phyloP scores from a whole-genome alignment of 1,284 basidiomycete genomes.

The Cystobasidium sp. region DNA sequence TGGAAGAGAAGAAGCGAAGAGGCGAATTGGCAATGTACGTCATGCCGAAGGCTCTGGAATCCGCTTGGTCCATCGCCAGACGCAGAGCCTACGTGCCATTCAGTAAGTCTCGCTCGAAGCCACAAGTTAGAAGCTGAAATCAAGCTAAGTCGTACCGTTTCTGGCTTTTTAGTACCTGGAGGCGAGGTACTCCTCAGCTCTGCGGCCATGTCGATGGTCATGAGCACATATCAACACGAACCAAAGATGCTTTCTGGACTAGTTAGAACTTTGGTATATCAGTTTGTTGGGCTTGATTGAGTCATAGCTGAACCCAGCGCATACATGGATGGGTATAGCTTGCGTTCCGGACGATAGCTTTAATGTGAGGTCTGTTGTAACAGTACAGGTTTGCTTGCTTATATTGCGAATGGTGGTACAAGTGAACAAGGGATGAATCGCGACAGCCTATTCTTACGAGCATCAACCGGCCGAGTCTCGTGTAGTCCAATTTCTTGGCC shows the following conservation, averaged over 20 bases:
- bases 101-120: conserved; percentile 15
- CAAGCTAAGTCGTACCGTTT: too few relatives aligned
- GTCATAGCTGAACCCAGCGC: background rate
- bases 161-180: conserved; percentile 15
- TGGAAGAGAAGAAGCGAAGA: conserved; percentile 81
- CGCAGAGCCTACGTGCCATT: conserved; percentile 40
- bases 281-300: conserved; percentile 73
- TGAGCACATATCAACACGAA: conserved; percentile 81
- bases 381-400: too few relatives aligned
- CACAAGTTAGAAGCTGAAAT: background rate
- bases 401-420: too few relatives aligned
- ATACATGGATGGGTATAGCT: background rate
- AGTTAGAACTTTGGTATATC: conserved; percentile 84
- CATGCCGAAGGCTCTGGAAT: conserved; percentile 86
- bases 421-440: too few relatives aligned
- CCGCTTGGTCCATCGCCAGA: conserved; percentile 75
- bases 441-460: too few relatives aligned
- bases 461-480: too few relatives aligned
- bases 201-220: conserved; percentile 83
- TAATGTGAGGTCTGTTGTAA: background rate
- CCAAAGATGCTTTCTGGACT: conserved; percentile 86
- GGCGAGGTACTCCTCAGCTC: conserved; percentile 61
- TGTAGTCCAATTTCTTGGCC: too few relatives aligned
- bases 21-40: conserved; percentile 93
- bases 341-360: background rate